These are phyloP conservation scores for Trametes polyzona DNA, from an alignment of 1,284 basidiomycete genomes.

Conservation along the genomic window DNA sequence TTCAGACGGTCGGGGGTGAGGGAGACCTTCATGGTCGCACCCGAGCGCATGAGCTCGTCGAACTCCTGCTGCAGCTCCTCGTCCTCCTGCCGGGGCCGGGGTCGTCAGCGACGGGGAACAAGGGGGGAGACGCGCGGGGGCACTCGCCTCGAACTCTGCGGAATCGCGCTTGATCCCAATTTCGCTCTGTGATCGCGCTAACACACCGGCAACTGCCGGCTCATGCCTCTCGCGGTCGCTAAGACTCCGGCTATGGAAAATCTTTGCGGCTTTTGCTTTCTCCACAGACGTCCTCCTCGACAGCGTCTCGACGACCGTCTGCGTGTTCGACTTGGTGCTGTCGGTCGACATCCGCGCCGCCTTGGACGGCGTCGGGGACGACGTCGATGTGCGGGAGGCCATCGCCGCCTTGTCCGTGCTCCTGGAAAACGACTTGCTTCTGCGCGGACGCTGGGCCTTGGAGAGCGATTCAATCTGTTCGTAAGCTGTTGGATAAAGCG, in stretches of 20 bases:
- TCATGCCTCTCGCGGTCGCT: constrained; percentile 34
- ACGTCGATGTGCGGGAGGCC: constrained; percentile 28
- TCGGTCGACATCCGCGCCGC: constrained; percentile 51
- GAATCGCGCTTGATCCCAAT: constrained; percentile 29
- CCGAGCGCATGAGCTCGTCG: constrained; percentile 87
- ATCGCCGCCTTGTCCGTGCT: constrained; percentile 30
- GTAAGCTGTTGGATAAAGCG: constrained; percentile 55
- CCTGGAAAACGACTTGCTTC: constrained; percentile 71
- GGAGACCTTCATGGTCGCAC: constrained; percentile 92
- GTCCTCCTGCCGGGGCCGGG: constrained; percentile 45
- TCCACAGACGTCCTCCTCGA: constrained; percentile 59
- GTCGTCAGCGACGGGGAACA: constrained; percentile 16
- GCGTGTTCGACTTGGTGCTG: constrained; percentile 29
- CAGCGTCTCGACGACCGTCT: constrained; percentile 26
- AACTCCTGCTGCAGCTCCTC: constrained; percentile 74
- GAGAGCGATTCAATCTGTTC: constrained; percentile 75
- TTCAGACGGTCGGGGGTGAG: constrained; percentile 90
- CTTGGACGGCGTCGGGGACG: constrained; percentile 28
- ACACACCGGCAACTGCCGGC: constrained; percentile 23
- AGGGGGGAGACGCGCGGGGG: constrained; percentile 9
- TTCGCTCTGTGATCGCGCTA: constrained; percentile 39
- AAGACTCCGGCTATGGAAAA: constrained; percentile 47
- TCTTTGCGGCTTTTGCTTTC: constrained; percentile 60
- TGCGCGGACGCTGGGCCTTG: constrained; percentile 56
- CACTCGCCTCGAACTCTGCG: constrained; percentile 31